Conservation (phyloP, 2,329 filamentous ascomycete species). For the Scedosporium apiospermum region DNA sequence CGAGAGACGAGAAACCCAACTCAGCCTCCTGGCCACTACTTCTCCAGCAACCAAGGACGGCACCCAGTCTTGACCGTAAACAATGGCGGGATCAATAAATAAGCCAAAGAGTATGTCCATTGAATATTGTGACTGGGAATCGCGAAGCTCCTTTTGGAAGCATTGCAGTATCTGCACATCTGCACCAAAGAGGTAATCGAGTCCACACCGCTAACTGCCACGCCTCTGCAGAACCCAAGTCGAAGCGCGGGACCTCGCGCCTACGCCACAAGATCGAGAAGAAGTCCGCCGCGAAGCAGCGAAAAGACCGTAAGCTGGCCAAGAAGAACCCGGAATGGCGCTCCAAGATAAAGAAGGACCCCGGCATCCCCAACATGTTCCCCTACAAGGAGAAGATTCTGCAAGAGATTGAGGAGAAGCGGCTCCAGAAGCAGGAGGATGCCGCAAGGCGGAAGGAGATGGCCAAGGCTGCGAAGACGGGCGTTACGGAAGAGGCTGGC, state of each 20-base stretch:
- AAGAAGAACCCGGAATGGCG: slow-evolving; percentile 98
- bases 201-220: not conserved
- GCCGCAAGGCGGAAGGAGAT: slow-evolving; percentile 60
- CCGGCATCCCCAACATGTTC: slow-evolving; percentile 93
- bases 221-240: slow-evolving; percentile 65
- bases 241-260: slow-evolving; percentile 83
- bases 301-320: slow-evolving; percentile 76
- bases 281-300: slow-evolving; percentile 79
- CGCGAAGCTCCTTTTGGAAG: too few species aligned
- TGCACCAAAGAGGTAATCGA: not conserved
- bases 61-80: slow-evolving; percentile 5
- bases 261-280: slow-evolving; percentile 96
- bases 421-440: slow-evolving; percentile 73
- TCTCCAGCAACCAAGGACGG: not conserved
- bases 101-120: slow-evolving; percentile 41
- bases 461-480: slow-evolving; percentile 56
- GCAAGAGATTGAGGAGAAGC: slow-evolving; percentile 86
- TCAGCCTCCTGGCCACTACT: not conserved
- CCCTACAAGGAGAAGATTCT: slow-evolving; percentile 96
- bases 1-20: not conserved
- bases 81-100: slow-evolving; percentile 44
- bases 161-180: too few species aligned
- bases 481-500: slow-evolving; percentile 34
- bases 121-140: not conserved
- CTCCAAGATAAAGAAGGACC: slow-evolving; percentile 92